Conservation (phyloP, 208 protist species). For the Acanthamoeba triangularis region DNA sequence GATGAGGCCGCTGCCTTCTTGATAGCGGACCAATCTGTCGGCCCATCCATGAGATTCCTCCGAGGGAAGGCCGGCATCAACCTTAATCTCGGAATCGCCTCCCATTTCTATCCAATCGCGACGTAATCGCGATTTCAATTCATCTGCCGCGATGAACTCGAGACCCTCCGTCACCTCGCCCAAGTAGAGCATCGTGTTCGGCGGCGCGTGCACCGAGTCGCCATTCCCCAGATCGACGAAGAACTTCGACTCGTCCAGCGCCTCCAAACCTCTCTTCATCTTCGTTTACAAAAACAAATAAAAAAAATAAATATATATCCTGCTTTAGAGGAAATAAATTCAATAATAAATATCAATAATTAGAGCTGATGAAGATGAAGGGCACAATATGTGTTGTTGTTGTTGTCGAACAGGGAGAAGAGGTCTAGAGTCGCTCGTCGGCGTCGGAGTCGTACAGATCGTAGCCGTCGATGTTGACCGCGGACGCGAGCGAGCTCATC, state of each 20-base stretch:
- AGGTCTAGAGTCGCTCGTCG: not conserved
- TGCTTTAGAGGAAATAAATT: too few relatives aligned
- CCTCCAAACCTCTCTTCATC: too few relatives aligned
- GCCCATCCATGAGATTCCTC: not conserved
- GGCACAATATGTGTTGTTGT: not conserved
- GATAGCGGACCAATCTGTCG: not conserved
- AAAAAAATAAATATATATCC: too few relatives aligned
- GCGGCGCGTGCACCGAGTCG: too few relatives aligned
- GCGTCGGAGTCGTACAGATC: not conserved
- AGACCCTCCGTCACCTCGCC: constrained; percentile 46
- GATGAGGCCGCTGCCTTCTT: constrained; percentile 39
- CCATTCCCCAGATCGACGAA: too few relatives aligned
- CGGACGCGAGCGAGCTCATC: not conserved
- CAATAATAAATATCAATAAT: too few relatives aligned
- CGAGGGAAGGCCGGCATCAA: too few relatives aligned
- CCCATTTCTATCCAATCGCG: not conserved
- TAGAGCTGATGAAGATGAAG: not conserved
- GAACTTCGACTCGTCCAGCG: too few relatives aligned
- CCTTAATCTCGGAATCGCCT: not conserved
- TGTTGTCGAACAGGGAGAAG: not conserved
- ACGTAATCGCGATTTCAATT: not conserved
- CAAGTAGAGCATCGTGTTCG: constrained; percentile 9
- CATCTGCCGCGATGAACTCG: constrained; percentile 40
- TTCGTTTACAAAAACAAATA: too few relatives aligned
- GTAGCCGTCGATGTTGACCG: constrained; percentile 18